A percentile compares a stretch with the other conserved stretches of the same genome.
These are phyloP conservation scores for Parathielavia appendiculata DNA, from an alignment of 495 filamentous ascomycete genomes.

Conservation along the genomic window DNA sequence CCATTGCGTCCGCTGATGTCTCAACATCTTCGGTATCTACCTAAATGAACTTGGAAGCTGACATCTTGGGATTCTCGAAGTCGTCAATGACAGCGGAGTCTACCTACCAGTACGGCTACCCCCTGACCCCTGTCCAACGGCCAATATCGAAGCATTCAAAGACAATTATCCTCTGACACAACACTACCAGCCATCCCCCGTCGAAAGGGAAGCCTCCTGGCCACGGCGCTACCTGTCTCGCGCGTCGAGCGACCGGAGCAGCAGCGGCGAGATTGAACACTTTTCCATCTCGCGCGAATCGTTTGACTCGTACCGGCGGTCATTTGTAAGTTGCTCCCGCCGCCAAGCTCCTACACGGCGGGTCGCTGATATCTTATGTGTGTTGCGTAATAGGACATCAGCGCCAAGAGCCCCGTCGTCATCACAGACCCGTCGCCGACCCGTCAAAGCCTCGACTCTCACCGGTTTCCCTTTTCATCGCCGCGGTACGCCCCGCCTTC, in stretches of 20 bases:
- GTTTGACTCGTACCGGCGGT: slow-evolving; percentile 94
- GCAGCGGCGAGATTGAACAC: slow-evolving; percentile 72
- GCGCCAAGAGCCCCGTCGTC: slow-evolving; percentile 73
- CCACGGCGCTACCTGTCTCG: slow-evolving; percentile 62
- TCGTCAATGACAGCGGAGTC: slow-evolving; percentile 93
- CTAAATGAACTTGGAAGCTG: neutral
- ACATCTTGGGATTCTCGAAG: slow-evolving; percentile 40
- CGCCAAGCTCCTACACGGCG: too few species aligned
- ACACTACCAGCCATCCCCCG: slow-evolving; percentile 69
- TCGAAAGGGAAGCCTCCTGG: slow-evolving; percentile 84
- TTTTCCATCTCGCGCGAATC: slow-evolving; percentile 97
- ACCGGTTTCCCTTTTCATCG: slow-evolving; percentile 32
- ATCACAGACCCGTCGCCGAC: slow-evolving; percentile 51
- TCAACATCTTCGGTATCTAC: neutral
- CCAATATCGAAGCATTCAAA: neutral
- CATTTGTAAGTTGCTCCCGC: slow-evolving; percentile 62
- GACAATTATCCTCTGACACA: neutral
- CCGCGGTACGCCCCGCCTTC: slow-evolving; percentile 37
- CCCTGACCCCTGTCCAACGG: neutral
- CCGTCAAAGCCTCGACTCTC: slow-evolving; percentile 76
- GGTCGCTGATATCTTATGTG: too few species aligned
- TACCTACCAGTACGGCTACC: slow-evolving; percentile 74
- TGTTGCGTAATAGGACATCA: slow-evolving; percentile 66
- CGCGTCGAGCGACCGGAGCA: slow-evolving; percentile 61
- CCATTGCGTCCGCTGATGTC: too few species aligned